Base-by-base conservation (phyloP, 441 rosid species). In the Erodium texanum region DNA sequence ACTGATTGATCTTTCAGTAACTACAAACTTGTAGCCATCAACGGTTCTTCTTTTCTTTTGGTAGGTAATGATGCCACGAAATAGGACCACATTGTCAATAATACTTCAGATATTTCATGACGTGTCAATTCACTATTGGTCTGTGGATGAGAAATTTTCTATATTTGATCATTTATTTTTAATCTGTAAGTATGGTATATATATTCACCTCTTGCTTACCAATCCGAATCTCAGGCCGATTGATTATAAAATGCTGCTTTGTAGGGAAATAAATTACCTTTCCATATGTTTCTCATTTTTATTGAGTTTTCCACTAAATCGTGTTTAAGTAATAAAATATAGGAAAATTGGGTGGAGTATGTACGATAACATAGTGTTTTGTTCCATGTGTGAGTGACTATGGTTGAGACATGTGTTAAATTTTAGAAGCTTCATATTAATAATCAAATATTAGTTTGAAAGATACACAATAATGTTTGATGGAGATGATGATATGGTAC, bases 81-180 rank as follows among this genome's bases (percentile, higher is more conserved):
- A 52, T 52, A 22, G 59, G 59, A 18, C 59, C 59, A 52, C 59
- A 52, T n/a, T n/a, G 20, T 22, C 59, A 52, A 52, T 52, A n/a
- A 52, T 52, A 16, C 59, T 52, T 52, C 20, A n/a, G 59, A 52
- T 52, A 18, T n/a, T 52, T 9, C 20, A 52, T 52, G 59, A 52
- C 59, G 59, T 52, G 59, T 16, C 15, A 2, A 3, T 6, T 6
- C 20, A 18, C 59, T 52, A 52, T 7, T 52, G 59, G 59, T 52
- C 15, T 9, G 15, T 9, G 14, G 48, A 12, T 41, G 2, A 41
- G 15, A 10, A 41, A 41, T 41, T 41, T 41, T 12, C 14, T 41
- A 1, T 41, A 10, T 41, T 2, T 1, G 12, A 2, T 1, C 12
- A 10, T 41, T 41, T 41, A 9, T 12, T 9, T 41, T 41, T 41